A percentile compares a stretch with the other conserved stretches of the same genome.
These are phyloP conservation scores for Xylaria sp. DNA, from an alignment of 2,329 filamentous ascomycete genomes.

Conservation along the genomic window DNA sequence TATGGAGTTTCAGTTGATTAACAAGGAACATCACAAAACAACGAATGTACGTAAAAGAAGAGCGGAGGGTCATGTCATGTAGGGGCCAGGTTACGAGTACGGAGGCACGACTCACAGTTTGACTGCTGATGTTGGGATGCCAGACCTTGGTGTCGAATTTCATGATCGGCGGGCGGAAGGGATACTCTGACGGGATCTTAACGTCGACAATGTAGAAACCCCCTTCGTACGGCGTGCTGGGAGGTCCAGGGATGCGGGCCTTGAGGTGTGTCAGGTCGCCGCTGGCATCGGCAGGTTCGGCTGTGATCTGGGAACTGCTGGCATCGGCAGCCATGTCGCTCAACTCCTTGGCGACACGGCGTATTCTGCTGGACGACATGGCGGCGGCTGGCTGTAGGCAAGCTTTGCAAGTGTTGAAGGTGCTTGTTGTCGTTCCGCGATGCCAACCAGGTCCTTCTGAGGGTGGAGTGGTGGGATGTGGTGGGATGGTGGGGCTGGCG, in stretches of 20 bases:
- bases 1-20: constrained; percentile 34
- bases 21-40: not conserved
- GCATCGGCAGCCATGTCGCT: constrained; percentile 65
- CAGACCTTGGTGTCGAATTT: constrained; percentile 89
- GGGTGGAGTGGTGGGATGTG: not conserved
- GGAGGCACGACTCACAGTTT: constrained; percentile 58
- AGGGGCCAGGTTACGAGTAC: not conserved
- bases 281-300: constrained; percentile 53
- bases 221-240: constrained; percentile 88
- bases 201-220: constrained; percentile 81
- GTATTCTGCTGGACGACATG: constrained; percentile 49
- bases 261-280: constrained; percentile 75
- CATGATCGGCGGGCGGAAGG: constrained; percentile 89
- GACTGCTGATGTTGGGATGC: constrained; percentile 95
- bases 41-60: too few relatives aligned
- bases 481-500: too few relatives aligned
- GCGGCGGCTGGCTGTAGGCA: not conserved
- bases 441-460: not conserved
- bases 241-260: constrained; percentile 78
- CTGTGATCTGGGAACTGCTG: constrained; percentile 67
- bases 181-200: constrained; percentile 80
- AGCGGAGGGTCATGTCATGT: too few relatives aligned
- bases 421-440: not conserved
- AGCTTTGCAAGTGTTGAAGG: not conserved
- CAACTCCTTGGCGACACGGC: constrained; percentile 70